Evolutionary conservation across 768 basidiomycete species (phyloP).

Genomic region (Lactarius evosmus): DNA sequence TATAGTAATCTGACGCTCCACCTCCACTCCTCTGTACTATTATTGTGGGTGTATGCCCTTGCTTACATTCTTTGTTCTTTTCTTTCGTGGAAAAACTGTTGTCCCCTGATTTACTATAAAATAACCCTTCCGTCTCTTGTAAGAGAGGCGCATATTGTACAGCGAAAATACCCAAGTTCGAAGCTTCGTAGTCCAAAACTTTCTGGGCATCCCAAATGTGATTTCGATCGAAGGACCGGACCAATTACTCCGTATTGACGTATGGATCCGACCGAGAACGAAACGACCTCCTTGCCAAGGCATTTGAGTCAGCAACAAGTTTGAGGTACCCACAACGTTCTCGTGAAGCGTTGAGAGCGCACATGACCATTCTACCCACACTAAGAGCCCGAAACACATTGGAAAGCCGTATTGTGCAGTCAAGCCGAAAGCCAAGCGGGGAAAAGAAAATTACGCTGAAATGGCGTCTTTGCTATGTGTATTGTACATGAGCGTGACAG

Average conservation of each 20-base stretch:
- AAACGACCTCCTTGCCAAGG: no score
- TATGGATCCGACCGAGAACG: not conserved
- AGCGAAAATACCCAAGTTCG: not conserved
- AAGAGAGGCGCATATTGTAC: not conserved
- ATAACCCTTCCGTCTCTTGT: not conserved
- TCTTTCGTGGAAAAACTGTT: not conserved
- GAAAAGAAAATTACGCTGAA: not conserved
- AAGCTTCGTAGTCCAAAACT: not conserved
- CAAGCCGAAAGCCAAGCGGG: not conserved
- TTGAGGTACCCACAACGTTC: not conserved
- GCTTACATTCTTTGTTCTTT: conserved; percentile 7
- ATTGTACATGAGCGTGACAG: conserved; percentile 14
- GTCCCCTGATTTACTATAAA: not conserved
- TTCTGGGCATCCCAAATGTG: not conserved
- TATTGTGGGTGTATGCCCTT: conserved; percentile 8
- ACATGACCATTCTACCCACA: not conserved
- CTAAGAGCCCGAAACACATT: no score
- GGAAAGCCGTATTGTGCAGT: not conserved
- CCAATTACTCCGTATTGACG: not conserved
- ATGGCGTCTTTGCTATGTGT: conserved; percentile 3
- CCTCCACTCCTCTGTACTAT: conserved; percentile 20
- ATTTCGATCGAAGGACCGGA: not conserved
- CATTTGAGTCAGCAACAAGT: not conserved
- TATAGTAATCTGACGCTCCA: conserved; percentile 18
- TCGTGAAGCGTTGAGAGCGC: not conserved